These are phyloP conservation scores for Niveomyces coronatus DNA, from an alignment of 2,329 filamentous ascomycete species.

Conservation along the genomic window DNA sequence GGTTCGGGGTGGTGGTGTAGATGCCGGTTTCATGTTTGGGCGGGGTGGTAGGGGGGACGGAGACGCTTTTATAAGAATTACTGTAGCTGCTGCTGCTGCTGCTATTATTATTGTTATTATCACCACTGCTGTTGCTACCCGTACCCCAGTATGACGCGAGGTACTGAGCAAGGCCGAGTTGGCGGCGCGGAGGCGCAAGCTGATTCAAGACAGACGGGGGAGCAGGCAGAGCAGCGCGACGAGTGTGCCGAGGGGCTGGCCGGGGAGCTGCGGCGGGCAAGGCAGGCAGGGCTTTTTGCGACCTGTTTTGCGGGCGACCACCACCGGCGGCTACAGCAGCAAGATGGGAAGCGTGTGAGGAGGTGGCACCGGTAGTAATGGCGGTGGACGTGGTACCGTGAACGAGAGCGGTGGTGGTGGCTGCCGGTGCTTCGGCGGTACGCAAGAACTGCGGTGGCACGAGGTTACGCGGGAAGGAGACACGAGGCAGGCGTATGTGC, in stretches of 20 bases:
- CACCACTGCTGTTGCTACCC: not conserved
- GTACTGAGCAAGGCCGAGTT: slow-evolving; percentile 6
- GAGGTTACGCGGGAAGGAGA: slow-evolving; percentile 18
- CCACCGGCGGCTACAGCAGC: slow-evolving; percentile 1
- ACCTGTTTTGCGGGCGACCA: not conserved
- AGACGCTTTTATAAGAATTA: too few species aligned
- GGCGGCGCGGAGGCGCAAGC: slow-evolving; percentile 2
- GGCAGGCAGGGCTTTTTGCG: slow-evolving; percentile 6
- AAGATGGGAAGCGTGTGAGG: slow-evolving; percentile 7
- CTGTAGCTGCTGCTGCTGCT: too few species aligned
- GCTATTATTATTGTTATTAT: too few species aligned
- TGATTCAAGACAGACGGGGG: slow-evolving; percentile 1
- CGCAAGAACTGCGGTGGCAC: slow-evolving; percentile 4
- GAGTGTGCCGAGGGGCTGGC: not conserved
- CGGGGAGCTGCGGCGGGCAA: not conserved
- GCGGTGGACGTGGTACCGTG: not conserved
- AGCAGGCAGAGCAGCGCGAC: slow-evolving; percentile 1
- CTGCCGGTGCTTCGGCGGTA: not conserved
- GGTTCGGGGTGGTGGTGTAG: slow-evolving; percentile 1
- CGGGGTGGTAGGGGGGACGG: too few species aligned
- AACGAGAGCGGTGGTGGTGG: not conserved
- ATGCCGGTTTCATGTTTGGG: slow-evolving; percentile 2
- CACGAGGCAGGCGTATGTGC: slow-evolving; percentile 22
- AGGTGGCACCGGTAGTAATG: too few species aligned
- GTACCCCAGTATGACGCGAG: slow-evolving; percentile 1